Base-by-base conservation (phyloP, 2,329 filamentous ascomycete species). In the Aureobasidium sp. region DNA sequence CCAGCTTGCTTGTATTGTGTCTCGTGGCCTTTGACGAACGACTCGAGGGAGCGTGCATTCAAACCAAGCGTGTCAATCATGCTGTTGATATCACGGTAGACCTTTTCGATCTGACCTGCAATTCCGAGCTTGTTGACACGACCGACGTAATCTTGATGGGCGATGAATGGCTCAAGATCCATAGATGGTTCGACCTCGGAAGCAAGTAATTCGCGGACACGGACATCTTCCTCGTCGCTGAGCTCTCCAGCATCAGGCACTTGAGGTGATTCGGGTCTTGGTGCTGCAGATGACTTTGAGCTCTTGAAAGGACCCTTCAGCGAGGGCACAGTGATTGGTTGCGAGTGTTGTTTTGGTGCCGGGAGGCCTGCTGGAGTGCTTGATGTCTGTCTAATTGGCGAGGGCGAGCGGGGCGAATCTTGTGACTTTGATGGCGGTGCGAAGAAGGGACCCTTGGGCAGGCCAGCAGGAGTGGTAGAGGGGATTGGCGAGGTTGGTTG, bases 21-120 rank as follows among this genome's bases (percentile, higher is more conserved):
- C 12, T 79, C 79, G 67, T 95, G 89, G 8, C 87, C 90, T 61
- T 83, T 80, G 47, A 92, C 74, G 68, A 83, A 87, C 0, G 80
- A 77, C 23, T 79, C 74, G 46, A 87, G 69, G 8, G 81, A 85
- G 17, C 93, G 83, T 6, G 89, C 85, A 71, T 97, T 97, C 55
- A 97, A 82, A 10, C 93, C 93, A 44, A 97, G 78, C 0, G 90
- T 93, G 69, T 97, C 91, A 47, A 99, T 87, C 94, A 97, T 99
- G 13, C 89, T 89, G 73, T 94, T 93, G 71, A 93, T 89, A 69
- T 93, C 90, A 48, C 88, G 83, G 72, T 90, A 94, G 57, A 82
- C 70, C 57, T 75, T 75, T 68, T 82, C 78, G 62, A 82, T 79
- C 67, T 80, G 74, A 29, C 76, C 78, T 32, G 76, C 72, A 61